Base-by-base conservation (phyloP, 225 moss, liverwort and hornwort genomes). In the Rhytidiadelphus loreus region DNA sequence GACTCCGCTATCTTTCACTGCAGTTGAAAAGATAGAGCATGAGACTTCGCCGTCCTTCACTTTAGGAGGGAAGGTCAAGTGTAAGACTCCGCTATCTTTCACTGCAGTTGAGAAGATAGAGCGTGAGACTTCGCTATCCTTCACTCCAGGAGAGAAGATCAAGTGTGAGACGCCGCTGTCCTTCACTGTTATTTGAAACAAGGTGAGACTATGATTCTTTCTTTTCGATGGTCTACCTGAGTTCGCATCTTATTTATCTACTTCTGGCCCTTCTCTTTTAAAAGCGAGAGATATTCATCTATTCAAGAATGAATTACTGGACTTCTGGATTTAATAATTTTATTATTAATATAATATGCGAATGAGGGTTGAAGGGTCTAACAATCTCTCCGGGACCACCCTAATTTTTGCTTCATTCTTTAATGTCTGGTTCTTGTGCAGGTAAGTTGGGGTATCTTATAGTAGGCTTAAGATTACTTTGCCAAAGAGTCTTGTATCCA, bases 401-500 rank as follows among this genome's bases (percentile, higher is more conserved):
- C 85, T 88, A 74, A 83, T 89, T 35, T 32, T 76, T 60, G 39
- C 24, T 89, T 80, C 11, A 39, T 89, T 33, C 60, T 81, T 48
- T 87, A 26, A 56, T 85, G 86, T 82, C 87, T 85, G 52, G 81
- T 65, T 85, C 81, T 81, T 92, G 81, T 90, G 94, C 92, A 94
- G 94, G 93, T 93, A 91, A 92, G 94, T 94, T 90, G 83, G 90
- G 88, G 86, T 80, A 50, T 80, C 58, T 85, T 92, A 89, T 83
- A 41, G 62, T 89, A 88, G 84, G 86, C 64, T 88, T 82, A 75
- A 88, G 84, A 89, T 88, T 92, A 71, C 77, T 81, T 90, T 66
- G 88, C 83, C 89, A 91, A 91, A 88, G 88, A 91, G 92, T 92
- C 91, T 92, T 89, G 90, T 90, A 93, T 92, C 92, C 91, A 91